Evolutionary conservation across 352 stramenopile species (phyloP).

Genomic region (Pythium chondricola): DNA sequence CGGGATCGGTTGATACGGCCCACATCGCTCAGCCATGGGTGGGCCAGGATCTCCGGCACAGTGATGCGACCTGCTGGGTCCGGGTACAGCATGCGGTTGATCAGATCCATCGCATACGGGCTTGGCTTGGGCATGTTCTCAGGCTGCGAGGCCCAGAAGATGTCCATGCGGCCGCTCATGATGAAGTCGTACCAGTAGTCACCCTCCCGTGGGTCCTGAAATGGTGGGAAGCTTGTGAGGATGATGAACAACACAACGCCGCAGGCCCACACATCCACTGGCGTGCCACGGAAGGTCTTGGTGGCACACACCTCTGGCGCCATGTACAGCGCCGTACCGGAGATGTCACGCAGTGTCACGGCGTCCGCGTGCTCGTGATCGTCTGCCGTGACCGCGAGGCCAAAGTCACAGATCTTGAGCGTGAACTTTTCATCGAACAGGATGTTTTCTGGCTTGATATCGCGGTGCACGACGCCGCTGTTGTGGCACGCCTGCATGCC

Average conservation of each 20-base stretch:
- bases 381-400: conserved; percentile 45
- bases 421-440: conserved; percentile 77
- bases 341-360: conserved; percentile 48
- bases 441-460: conserved; percentile 91
- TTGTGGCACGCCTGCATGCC: conserved; percentile 74
- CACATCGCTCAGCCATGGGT: conserved; percentile 52
- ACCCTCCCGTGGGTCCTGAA: conserved; percentile 58
- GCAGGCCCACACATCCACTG: conserved; percentile 85
- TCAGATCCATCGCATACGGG: conserved; percentile 58
- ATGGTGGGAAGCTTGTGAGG: conserved; percentile 84
- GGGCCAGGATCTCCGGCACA: conserved; percentile 41
- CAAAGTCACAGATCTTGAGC: conserved; percentile 94
- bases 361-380: conserved; percentile 19
- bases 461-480: conserved; percentile 72
- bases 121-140: conserved; percentile 32
- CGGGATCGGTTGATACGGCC: conserved; percentile 27
- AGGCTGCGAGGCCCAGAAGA: conserved; percentile 54
- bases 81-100: conserved; percentile 55
- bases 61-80: conserved; percentile 58
- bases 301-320: conserved; percentile 71
- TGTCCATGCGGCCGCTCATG: conserved; percentile 33
- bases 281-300: conserved; percentile 58
- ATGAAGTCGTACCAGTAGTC: conserved; percentile 79
- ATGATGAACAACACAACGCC: conserved; percentile 91
- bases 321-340: conserved; percentile 86